Evolutionary conservation across 2,329 filamentous ascomycete species (phyloP), one percentile per base, ranked within the genome.

Genomic region (Epichloe elymi): DNA sequence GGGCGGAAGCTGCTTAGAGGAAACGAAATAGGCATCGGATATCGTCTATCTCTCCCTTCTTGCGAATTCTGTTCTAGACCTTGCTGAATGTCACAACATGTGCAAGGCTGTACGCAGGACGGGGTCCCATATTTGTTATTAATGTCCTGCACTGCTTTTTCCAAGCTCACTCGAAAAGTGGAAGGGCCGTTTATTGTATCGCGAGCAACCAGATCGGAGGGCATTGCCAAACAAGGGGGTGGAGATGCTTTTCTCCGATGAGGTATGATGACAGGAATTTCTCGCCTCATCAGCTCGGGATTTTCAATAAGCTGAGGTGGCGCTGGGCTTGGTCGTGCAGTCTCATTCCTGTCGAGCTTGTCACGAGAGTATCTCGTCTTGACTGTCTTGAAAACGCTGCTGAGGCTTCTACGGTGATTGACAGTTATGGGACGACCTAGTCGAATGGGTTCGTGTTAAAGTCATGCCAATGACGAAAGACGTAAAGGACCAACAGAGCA

Each of bases 201-300:
- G 57, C 56, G 33, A 59, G 54, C 15, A 63, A 45, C 11, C 47
- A 65, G 38, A 20, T 63, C 62, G 30, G 54, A 54, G 15, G 64
- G 53, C 48, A 63, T 51, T n/a, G 60, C 61, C 23, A 67, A 56
- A 8, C 57, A 59, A 17, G 64, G 64, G 63, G 64, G 57, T 48
- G 48, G 49, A 6, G 51, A 53, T 14, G 23, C 39, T 37, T 37
- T 42, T 46, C 48, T 51, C 7, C n/a, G 48, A n/a, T 44, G 48
- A 19, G 17, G 14, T 19, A 17, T 48, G 23, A 20, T 19, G 35
- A 40, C 8, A 10, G 43, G 38, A n/a, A 19, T 10, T 1, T 46
- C 48, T 40, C 41, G 20, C 17, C n/a, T 30, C 20, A 41, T 15
- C 19, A 39, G 17, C 19, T 14, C 36, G 17, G 35, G 20, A 14